A percentile compares a stretch with the other conserved stretches of the same genome.
phyloP scores from a whole-genome alignment of 2,329 filamentous ascomycete species.

The Hortaea sp. region DNA sequence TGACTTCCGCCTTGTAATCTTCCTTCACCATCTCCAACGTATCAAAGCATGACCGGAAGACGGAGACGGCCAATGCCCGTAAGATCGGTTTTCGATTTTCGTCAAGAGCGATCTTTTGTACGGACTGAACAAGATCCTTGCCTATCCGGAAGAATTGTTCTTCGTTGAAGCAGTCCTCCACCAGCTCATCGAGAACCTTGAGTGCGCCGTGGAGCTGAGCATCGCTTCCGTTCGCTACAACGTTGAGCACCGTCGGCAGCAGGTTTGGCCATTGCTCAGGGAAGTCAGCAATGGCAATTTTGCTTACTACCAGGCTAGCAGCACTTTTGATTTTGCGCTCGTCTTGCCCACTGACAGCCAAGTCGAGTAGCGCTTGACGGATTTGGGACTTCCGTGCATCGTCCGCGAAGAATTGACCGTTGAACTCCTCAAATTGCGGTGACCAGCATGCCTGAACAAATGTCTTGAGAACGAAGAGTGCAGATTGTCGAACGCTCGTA shows the following conservation, averaged over 20 bases:
- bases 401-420: slow-evolving; percentile 52
- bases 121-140: slow-evolving; percentile 68
- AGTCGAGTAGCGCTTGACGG: slow-evolving; percentile 62
- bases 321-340: slow-evolving; percentile 81
- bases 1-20: slow-evolving; percentile 77
- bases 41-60: slow-evolving; percentile 87
- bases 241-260: slow-evolving; percentile 65
- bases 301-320: slow-evolving; percentile 84
- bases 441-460: slow-evolving; percentile 84
- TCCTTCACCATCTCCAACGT: slow-evolving; percentile 95
- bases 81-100: slow-evolving; percentile 60
- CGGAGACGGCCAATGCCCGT: slow-evolving; percentile 75
- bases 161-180: slow-evolving; percentile 88
- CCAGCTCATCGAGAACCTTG: slow-evolving; percentile 76
- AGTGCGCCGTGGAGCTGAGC: slow-evolving; percentile 79
- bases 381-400: slow-evolving; percentile 66
- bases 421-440: slow-evolving; percentile 60
- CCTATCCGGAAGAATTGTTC: slow-evolving; percentile 91
- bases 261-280: slow-evolving; percentile 91
- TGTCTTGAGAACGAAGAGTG: slow-evolving; percentile 67
- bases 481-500: slow-evolving; percentile 68
- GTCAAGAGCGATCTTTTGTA: slow-evolving; percentile 74
- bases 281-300: slow-evolving; percentile 88
- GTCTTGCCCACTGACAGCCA: slow-evolving; percentile 61
- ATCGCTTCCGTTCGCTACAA: slow-evolving; percentile 68